Conservation (phyloP, 2,329 filamentous ascomycete genomes). For the Penicillium sp. region DNA sequence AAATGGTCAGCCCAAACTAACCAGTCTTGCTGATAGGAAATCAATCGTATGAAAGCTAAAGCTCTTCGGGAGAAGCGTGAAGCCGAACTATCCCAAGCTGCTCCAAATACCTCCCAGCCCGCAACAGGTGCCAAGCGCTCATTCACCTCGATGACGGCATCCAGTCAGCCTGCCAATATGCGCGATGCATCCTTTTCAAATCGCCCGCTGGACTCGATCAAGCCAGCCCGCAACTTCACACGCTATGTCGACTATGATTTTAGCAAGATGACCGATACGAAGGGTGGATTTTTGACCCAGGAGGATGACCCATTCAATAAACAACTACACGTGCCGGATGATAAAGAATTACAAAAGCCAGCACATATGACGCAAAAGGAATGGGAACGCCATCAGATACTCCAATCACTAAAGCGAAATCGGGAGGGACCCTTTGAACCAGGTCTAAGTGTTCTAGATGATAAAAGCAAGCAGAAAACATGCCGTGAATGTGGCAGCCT, state of each 20-base stretch:
- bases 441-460: slow-evolving; percentile 70
- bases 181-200: slow-evolving; percentile 61
- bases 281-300: slow-evolving; percentile 87
- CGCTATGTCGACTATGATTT: slow-evolving; percentile 98
- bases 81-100: slow-evolving; percentile 52
- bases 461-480: slow-evolving; percentile 64
- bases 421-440: slow-evolving; percentile 86
- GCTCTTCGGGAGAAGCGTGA: slow-evolving; percentile 73
- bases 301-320: slow-evolving; percentile 91
- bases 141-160: slow-evolving; percentile 60
- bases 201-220: slow-evolving; percentile 54
- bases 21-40: slow-evolving; percentile 59
- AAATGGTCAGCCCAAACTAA: neutral
- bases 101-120: slow-evolving; percentile 40
- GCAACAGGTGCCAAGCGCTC: slow-evolving; percentile 70
- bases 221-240: slow-evolving; percentile 80
- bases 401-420: slow-evolving; percentile 68
- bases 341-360: slow-evolving; percentile 64
- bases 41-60: slow-evolving; percentile 84
- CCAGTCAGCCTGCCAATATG: slow-evolving; percentile 55
- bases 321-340: slow-evolving; percentile 60
- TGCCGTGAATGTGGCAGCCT: slow-evolving; percentile 79
- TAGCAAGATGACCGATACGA: slow-evolving; percentile 95
- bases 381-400: slow-evolving; percentile 81
- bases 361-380: slow-evolving; percentile 85